These are phyloP conservation scores for Chalciporus chontae DNA, from an alignment of 768 basidiomycete genomes.

Conservation along the genomic window DNA sequence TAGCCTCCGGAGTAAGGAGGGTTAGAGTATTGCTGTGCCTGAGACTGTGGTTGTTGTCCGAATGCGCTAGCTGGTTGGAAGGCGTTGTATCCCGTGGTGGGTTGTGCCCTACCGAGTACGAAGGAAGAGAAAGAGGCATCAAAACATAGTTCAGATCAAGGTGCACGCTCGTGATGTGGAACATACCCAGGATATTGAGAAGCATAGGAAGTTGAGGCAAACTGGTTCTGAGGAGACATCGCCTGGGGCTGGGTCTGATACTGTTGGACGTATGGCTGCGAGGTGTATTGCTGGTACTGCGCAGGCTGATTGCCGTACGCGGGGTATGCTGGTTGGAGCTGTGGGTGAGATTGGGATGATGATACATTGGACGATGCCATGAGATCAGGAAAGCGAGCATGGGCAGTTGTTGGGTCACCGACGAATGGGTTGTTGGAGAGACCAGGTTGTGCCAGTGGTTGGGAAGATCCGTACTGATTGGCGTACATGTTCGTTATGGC, in stretches of 20 bases:
- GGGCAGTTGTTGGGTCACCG: conserved; percentile 44
- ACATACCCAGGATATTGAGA: conserved; percentile 25
- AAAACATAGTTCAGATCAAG: not conserved
- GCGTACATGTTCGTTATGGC: conserved; percentile 33
- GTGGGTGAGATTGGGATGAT: conserved; percentile 31
- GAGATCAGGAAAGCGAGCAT: conserved; percentile 65
- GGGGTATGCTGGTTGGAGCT: conserved; percentile 18
- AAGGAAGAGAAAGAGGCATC: not conserved
- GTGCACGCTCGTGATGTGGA: not conserved
- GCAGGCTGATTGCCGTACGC: conserved; percentile 27
- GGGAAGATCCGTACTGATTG: conserved; percentile 34
- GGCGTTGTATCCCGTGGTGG: conserved; percentile 26
- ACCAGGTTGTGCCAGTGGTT: conserved; percentile 10
- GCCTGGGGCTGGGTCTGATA: conserved; percentile 19
- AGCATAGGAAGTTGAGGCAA: conserved; percentile 19
- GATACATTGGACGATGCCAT: conserved; percentile 25
- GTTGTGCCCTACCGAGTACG: conserved; percentile 23
- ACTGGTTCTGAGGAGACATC: conserved; percentile 21
- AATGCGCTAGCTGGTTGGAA: conserved; percentile 56
- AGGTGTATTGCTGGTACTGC: conserved; percentile 34
- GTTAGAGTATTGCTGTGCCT: conserved; percentile 16
- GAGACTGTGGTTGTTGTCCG: conserved; percentile 46
- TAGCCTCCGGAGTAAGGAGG: conserved; percentile 30
- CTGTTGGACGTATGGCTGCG: conserved; percentile 12
- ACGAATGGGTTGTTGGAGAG: conserved; percentile 70